Percentiles rank a stretch among this genome's conserved stretches.
Evolutionary conservation across 495 filamentous ascomycete genomes (phyloP).

Genomic region (Podospora sp.): DNA sequence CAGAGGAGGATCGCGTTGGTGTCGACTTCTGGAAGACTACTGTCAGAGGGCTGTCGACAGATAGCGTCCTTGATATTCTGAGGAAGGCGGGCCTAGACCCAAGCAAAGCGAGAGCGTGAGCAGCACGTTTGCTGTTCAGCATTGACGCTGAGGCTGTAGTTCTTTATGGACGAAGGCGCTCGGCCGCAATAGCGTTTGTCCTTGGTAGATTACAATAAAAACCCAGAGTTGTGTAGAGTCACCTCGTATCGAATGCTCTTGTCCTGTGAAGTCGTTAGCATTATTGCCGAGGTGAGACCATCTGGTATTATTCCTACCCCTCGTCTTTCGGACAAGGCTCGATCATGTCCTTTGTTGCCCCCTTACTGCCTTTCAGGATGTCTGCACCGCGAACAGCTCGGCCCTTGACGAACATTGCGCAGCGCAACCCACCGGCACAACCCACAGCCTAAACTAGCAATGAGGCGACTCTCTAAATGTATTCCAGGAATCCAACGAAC

Average conservation of each 20-base stretch:
- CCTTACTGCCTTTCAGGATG: too few relatives aligned
- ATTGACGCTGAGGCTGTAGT: too few relatives aligned
- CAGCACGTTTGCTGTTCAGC: background rate
- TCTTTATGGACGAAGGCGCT: background rate
- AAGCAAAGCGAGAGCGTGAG: background rate
- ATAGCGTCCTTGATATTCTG: slow-evolving; percentile 69
- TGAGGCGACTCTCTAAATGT: background rate
- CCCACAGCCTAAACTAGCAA: too few relatives aligned
- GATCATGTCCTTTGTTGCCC: too few relatives aligned
- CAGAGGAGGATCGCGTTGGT: slow-evolving; percentile 59
- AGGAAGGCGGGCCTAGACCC: slow-evolving; percentile 54
- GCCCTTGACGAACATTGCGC: too few relatives aligned
- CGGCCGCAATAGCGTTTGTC: background rate
- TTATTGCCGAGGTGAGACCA: background rate
- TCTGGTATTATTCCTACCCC: too few relatives aligned
- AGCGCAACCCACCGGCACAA: too few relatives aligned
- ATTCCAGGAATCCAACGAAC: too few relatives aligned
- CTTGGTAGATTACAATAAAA: background rate
- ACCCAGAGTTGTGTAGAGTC: background rate
- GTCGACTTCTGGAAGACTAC: slow-evolving; percentile 71
- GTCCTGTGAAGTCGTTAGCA: background rate
- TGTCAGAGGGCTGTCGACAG: slow-evolving; percentile 64
- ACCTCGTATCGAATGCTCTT: background rate
- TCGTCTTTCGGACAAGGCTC: too few relatives aligned
- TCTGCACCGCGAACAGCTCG: too few relatives aligned